Percentiles rank a stretch among this genome's conserved stretches.
These are phyloP conservation scores for Entomortierella parvispora DNA, from an alignment of 192 early-diverging fungal genomes.

Conservation along the genomic window DNA sequence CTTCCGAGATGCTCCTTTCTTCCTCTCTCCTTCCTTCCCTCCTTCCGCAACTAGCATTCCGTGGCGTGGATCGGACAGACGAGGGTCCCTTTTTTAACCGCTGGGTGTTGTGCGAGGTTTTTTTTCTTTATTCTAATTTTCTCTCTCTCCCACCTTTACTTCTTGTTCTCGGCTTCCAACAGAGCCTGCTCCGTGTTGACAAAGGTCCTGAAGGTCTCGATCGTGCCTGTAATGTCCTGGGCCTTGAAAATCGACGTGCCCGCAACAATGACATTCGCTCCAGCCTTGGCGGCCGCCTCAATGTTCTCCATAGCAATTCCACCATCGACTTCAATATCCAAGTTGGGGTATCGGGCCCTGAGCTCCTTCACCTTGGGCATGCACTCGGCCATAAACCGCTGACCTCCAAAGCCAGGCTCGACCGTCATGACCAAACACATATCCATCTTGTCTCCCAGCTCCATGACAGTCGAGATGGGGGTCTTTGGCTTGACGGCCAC, in stretches of 20 bases:
- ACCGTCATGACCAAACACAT: slow-evolving; percentile 97
- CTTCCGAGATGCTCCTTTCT: too few species aligned
- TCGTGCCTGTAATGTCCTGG: slow-evolving; percentile 74
- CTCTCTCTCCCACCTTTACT: too few species aligned
- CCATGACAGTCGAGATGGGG: slow-evolving; percentile 66
- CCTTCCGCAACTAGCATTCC: too few species aligned
- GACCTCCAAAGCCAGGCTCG: slow-evolving; percentile 97
- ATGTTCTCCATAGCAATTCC: slow-evolving; percentile 88
- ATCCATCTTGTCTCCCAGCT: slow-evolving; percentile 73
- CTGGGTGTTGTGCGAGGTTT: too few species aligned
- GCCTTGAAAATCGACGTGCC: slow-evolving; percentile 93
- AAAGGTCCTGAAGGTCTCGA: slow-evolving; percentile 65
- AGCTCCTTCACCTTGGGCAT: slow-evolving; percentile 87
- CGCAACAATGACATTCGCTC: slow-evolving; percentile 98
- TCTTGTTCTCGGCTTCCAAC: slow-evolving; percentile 21
- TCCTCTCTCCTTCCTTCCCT: too few species aligned
- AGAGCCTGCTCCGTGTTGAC: slow-evolving; percentile 62
- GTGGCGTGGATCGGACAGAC: too few species aligned
- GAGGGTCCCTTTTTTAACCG: too few species aligned
- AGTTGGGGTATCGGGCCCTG: slow-evolving; percentile 78
- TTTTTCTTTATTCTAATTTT: too few species aligned
- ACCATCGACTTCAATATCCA: slow-evolving; percentile 97
- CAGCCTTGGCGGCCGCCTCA: slow-evolving; percentile 85
- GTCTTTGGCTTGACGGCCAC: slow-evolving; percentile 94
- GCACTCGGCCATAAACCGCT: slow-evolving; percentile 90